Conservation (phyloP, 2,329 filamentous ascomycete genomes). For the Aspergillus niger region DNA sequence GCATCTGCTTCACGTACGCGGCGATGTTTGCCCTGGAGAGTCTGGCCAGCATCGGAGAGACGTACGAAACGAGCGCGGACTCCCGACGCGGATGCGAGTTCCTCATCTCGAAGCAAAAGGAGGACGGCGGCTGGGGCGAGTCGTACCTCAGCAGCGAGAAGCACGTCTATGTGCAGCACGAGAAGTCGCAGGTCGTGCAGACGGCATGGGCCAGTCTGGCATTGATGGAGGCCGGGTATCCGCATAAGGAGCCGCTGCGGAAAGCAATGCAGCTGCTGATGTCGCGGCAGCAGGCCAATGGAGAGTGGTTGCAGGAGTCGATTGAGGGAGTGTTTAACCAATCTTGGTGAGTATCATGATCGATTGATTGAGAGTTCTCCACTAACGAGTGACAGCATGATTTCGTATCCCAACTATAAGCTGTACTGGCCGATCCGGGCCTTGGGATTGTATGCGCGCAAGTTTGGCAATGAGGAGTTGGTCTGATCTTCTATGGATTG, state of each 20-base stretch:
- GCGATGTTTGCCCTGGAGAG: conserved; percentile 95
- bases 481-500: conserved; percentile 20
- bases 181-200: conserved; percentile 85
- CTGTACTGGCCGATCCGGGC: conserved; percentile 94
- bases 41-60: conserved; percentile 78
- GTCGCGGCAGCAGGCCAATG: conserved; percentile 79
- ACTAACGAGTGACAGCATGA: conserved; percentile 66
- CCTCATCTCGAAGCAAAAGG: conserved; percentile 77
- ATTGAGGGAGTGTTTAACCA: conserved; percentile 99
- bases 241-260: conserved; percentile 70
- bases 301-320: conserved; percentile 91
- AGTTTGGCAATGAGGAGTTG: conserved; percentile 67
- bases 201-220: conserved; percentile 88
- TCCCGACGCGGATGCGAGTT: conserved; percentile 81
- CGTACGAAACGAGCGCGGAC: conserved; percentile 70
- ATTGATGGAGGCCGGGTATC: conserved; percentile 79
- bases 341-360: conserved; percentile 68
- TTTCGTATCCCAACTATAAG: conserved; percentile 99
- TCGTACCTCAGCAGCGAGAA: conserved; percentile 84
- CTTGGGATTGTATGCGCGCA: conserved; percentile 79
- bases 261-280: conserved; percentile 80
- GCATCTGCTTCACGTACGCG: conserved; percentile 96
- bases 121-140: conserved; percentile 95
- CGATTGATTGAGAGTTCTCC: background rate
- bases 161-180: conserved; percentile 73